Percentiles rank a stretch among this genome's conserved stretches.
Conservation (phyloP, 2,329 filamentous ascomycete species). For the Thielaviopsis punctulata region DNA sequence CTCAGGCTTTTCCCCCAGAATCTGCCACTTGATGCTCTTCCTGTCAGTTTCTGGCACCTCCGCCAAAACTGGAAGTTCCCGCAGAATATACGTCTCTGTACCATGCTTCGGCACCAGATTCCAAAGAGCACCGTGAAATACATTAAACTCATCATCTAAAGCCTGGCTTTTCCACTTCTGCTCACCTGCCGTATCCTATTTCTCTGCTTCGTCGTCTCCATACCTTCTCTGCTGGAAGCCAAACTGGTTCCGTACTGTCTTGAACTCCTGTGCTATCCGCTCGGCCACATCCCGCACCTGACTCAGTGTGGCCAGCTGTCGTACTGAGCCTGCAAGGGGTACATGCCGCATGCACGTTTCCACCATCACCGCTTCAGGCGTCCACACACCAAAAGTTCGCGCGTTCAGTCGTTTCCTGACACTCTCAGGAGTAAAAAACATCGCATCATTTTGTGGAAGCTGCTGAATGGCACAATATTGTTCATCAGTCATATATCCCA, state of each 20-base stretch:
- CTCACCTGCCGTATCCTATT: slow-evolving; percentile 15
- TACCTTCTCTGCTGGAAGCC: slow-evolving; percentile 17
- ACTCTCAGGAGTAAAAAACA: neutral
- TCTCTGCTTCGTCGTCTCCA: slow-evolving; percentile 16
- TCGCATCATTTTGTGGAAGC: neutral
- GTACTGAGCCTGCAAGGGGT: slow-evolving; percentile 19
- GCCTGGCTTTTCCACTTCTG: slow-evolving; percentile 10
- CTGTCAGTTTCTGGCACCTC: slow-evolving; percentile 14
- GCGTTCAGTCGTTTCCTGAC: neutral
- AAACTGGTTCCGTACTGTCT: slow-evolving; percentile 17
- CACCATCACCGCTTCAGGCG: neutral
- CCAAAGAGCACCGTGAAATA: neutral
- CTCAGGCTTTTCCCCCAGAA: neutral
- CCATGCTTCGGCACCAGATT: neutral
- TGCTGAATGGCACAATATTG: too few relatives aligned
- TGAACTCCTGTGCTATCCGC: slow-evolving; percentile 34
- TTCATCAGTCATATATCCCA: too few relatives aligned
- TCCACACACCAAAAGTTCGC: neutral
- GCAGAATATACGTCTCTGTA: neutral
- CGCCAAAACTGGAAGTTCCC: too few relatives aligned
- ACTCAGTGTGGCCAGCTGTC: slow-evolving; percentile 35
- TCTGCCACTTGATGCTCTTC: neutral
- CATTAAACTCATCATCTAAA: neutral
- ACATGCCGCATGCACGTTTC: neutral
- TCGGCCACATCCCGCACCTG: slow-evolving; percentile 42